Conservation (phyloP, 495 filamentous ascomycete genomes). For the Glutinoglossum americanum region DNA sequence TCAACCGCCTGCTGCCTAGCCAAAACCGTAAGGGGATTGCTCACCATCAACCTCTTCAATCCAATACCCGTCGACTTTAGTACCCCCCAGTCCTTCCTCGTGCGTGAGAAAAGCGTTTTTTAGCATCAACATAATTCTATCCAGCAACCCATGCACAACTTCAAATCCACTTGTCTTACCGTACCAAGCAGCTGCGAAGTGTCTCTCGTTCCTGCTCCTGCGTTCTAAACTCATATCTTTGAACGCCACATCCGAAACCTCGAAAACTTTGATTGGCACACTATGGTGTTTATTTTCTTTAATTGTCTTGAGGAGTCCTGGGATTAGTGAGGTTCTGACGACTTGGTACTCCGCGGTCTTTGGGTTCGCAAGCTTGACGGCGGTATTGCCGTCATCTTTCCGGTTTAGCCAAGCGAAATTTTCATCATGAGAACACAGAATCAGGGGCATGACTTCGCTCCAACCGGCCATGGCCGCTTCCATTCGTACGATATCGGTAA, state of each 20-base stretch:
- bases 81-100: constrained; percentile 41
- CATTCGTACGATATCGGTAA: constrained; percentile 71
- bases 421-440: constrained; percentile 94
- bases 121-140: constrained; percentile 84
- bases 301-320: constrained; percentile 84
- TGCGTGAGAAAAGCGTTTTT: constrained; percentile 54
- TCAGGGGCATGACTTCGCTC: constrained; percentile 89
- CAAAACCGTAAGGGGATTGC: constrained; percentile 4
- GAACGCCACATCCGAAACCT: constrained; percentile 77
- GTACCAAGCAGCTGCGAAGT: constrained; percentile 87
- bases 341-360: constrained; percentile 95
- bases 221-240: constrained; percentile 63
- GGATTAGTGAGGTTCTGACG: constrained; percentile 72
- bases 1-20: not conserved
- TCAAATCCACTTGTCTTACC: constrained; percentile 95
- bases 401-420: constrained; percentile 95
- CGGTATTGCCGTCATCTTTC: constrained; percentile 65
- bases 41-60: constrained; percentile 72
- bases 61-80: constrained; percentile 50
- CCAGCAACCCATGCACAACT: constrained; percentile 80
- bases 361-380: constrained; percentile 79
- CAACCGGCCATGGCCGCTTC: constrained; percentile 91
- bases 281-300: constrained; percentile 82
- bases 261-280: constrained; percentile 83
- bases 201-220: constrained; percentile 73